Evolutionary conservation across 2,329 filamentous ascomycete species (phyloP), one percentile per base, ranked within the genome.

Genomic region (Alternaria ventricosa): DNA sequence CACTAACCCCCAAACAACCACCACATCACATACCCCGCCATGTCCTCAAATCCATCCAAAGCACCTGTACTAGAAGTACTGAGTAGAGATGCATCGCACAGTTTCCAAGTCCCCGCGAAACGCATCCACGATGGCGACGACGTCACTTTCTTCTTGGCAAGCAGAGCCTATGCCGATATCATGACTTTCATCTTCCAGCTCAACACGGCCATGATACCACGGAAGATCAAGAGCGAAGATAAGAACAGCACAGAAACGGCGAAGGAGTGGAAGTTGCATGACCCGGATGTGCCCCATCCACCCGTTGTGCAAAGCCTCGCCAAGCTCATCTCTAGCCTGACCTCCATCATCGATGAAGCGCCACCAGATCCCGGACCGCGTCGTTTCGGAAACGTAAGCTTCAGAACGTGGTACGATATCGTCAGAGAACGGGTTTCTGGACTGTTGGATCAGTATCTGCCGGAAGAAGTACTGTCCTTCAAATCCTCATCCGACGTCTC

Each of bases 361-460:
- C 95, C 94, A 1, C 95, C 95, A 1, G 92, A 96, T 72, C 88
- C 89, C 7, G 94, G 94, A 13, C 94, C 95, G 18, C 86, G 95
- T 57, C 87, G 96, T 66, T 99, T 98, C 77, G 96, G 96, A 33
- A 99, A 99, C 78, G 84, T 92, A 49, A 95, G 92, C 73, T 99
- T 97, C 80, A 87, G 94, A 28, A 92, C 85, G 69, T 99, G 96
- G 95, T 87, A 91, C 78, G 83, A 87, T 51, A 81, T 94, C 28
- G 84, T 96, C 12, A 88, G 90, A 69, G 85, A 87, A 57, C 84
- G 87, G 15, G 81, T 87, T 2, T 80, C 86, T 4, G 81, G 69
- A 11, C 81, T 95, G 3, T 80, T 94, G 25, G 78, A 83, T 43
- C 83, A 87, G 62, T 84, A 84, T 72, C 73, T 95, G 18, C 84